Percentiles rank a stretch among this genome's conserved stretches.
Evolutionary conservation across 176 grass and related monocot species (phyloP).

Genomic region (Raddia distichophylla): DNA sequence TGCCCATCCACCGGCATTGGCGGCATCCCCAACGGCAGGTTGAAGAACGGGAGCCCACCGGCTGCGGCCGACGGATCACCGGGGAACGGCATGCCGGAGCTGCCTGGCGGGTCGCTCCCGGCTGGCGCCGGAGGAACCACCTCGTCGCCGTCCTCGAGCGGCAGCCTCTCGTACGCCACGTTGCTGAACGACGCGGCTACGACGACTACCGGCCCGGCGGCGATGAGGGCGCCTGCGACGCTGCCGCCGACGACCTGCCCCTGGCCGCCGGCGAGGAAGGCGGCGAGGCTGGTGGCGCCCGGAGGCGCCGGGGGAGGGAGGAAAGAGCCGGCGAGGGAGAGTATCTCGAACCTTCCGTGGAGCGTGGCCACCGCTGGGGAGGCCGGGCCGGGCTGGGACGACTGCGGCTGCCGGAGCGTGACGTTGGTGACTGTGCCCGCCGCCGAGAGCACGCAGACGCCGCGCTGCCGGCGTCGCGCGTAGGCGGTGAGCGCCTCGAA

Average conservation of each 20-base stretch:
- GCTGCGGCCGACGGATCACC: constrained; percentile 34
- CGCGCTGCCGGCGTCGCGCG: constrained; percentile 85
- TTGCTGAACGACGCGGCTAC: constrained; percentile 96
- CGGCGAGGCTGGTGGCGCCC: constrained; percentile 89
- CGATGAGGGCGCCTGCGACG: constrained; percentile 77
- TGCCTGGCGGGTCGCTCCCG: constrained; percentile 41
- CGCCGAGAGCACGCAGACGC: constrained; percentile 85
- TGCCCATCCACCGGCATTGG: constrained; percentile 79
- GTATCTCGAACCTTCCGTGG: constrained; percentile 92
- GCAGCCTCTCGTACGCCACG: constrained; percentile 96
- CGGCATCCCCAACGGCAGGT: constrained; percentile 76
- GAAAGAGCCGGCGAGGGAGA: constrained; percentile 93
- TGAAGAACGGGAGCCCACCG: constrained; percentile 76
- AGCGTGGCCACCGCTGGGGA: constrained; percentile 62
- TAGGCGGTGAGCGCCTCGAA: constrained; percentile 83
- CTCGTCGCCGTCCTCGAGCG: constrained; percentile 91
- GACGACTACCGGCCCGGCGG: constrained; percentile 79
- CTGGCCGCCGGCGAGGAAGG: constrained; percentile 75
- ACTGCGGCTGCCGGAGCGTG: constrained; percentile 71
- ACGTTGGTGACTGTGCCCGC: constrained; percentile 86
- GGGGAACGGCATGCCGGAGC: constrained; percentile 34
- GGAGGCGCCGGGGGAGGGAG: constrained; percentile 90
- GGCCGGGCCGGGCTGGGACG: constrained; percentile 36
- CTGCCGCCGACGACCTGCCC: constrained; percentile 90
- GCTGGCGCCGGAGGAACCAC: constrained; percentile 42